Base-by-base conservation (phyloP, 306 rosid genomes). In the Astragalus membranaceus region DNA sequence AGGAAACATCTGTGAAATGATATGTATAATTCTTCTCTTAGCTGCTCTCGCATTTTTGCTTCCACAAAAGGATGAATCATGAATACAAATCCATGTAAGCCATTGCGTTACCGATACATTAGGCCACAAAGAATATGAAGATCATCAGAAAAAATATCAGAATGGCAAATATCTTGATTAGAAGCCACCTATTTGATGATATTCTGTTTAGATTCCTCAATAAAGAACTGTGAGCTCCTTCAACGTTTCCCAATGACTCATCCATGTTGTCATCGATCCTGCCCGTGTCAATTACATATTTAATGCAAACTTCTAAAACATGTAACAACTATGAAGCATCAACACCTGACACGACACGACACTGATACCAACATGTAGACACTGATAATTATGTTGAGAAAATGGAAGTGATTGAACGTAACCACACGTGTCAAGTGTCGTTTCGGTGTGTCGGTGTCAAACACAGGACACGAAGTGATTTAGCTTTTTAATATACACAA, bases 231-330 rank as follows among this genome's bases (percentile, higher is more conserved):
- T 75, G 96, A 74, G 98, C 98, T 56, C 98, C 98, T 67, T 90
- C 97, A 42, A 93, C 96, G 73, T 88, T 93, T 72, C 90, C 84
- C 83, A 88, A 62, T 74, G 98, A 88, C 70, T 93, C 94, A 6
- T 90, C 96, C 98, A 93, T 90, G 84, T 84, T 90, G 71, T 93
- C 95, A 69, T 93, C 97, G 49, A 93, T 88, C 96, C 96, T 93
- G 89, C 65, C 69, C 75, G 58, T 9, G 58, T 61, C 62, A 78
- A 74, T 68, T 64, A 64, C 37, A 68, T 54, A 75, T 67, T 84
- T 73, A 80, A 63, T 48, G 55, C 56, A 56, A 69, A 59, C 39
- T 62, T 50, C 64, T 54, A 50, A 9, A 75, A 58, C 46, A 66
- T 37, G 63, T 62, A 78, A 77, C n/a, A 48, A 37, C 54, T 30